Conservation (phyloP, 768 basidiomycete species). For the Gloeophyllum trabeum region DNA sequence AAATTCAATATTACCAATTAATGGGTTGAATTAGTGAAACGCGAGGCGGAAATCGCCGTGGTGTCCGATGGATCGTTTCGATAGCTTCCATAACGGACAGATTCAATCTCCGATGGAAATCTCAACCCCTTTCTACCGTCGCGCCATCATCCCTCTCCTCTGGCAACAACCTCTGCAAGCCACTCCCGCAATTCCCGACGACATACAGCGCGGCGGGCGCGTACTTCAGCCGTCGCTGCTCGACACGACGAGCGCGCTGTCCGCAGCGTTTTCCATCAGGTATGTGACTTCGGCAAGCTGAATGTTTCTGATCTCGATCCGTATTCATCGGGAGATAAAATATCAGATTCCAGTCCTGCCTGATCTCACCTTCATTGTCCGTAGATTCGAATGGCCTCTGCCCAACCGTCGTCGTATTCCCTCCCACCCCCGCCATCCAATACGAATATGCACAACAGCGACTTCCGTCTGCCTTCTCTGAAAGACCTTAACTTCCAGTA, state of each 20-base stretch:
- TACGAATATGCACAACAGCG: slow-evolving; percentile 27
- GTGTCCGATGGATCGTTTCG: neutral
- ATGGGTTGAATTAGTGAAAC: neutral
- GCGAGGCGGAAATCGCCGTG: neutral
- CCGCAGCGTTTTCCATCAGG: too few relatives aligned
- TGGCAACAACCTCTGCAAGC: neutral
- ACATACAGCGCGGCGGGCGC: too few relatives aligned
- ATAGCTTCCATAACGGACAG: neutral
- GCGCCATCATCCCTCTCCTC: neutral
- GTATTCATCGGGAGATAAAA: slow-evolving; percentile 59
- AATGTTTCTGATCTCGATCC: slow-evolving; percentile 27
- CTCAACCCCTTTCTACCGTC: neutral
- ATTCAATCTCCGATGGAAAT: neutral
- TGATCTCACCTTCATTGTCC: slow-evolving; percentile 11
- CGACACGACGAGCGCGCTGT: too few relatives aligned
- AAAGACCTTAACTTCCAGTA: slow-evolving; percentile 62
- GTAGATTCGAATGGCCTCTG: slow-evolving; percentile 34
- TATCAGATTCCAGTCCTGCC: slow-evolving; percentile 26
- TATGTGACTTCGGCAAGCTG: too few relatives aligned
- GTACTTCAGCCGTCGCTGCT: too few relatives aligned
- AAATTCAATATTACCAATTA: too few relatives aligned
- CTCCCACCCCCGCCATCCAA: slow-evolving; percentile 22
- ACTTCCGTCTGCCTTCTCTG: slow-evolving; percentile 56
- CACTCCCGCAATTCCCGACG: too few relatives aligned
- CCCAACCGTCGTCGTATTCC: slow-evolving; percentile 33